These are phyloP conservation scores for Ogataea allantospora DNA, from an alignment of 805 yeast genomes.

Conservation along the genomic window DNA sequence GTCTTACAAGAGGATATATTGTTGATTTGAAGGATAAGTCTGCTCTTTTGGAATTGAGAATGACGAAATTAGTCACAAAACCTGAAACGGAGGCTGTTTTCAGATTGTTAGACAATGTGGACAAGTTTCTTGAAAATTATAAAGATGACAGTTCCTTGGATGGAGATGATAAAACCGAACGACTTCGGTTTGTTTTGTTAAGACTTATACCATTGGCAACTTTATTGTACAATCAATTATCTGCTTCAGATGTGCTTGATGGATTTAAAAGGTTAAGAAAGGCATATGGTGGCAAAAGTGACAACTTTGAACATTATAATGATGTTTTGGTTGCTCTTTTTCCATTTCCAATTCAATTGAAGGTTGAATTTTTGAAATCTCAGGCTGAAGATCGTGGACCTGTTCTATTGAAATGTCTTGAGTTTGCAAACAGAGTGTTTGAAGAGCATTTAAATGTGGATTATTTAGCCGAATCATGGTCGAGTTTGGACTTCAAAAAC, in stretches of 20 bases:
- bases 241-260: conserved; percentile 32
- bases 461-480: conserved; percentile 31
- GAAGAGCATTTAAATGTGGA: conserved; percentile 27
- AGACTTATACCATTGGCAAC: conserved; percentile 60
- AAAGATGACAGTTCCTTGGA: conserved; percentile 9
- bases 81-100: conserved; percentile 3
- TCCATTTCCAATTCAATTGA: conserved; percentile 30
- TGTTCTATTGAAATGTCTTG: conserved; percentile 11
- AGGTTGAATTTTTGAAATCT: conserved; percentile 17
- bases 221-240: conserved; percentile 53
- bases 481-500: conserved; percentile 22
- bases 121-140: conserved; percentile 39
- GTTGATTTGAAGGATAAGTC: conserved; percentile 3
- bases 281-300: conserved; percentile 7
- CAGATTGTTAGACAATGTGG: conserved; percentile 17
- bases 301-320: conserved; percentile 15
- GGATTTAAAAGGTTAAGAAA: conserved; percentile 25
- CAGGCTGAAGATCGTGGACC: conserved; percentile 15
- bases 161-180: conserved; percentile 3
- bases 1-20: conserved; percentile 44
- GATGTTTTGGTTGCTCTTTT: conserved; percentile 32
- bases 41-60: conserved; percentile 1
- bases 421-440: conserved; percentile 28
- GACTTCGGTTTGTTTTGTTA: conserved; percentile 35
- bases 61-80: conserved; percentile 1